Evolutionary conservation across 495 filamentous ascomycete genomes (phyloP).

Genomic region (Tuber aestivum): DNA sequence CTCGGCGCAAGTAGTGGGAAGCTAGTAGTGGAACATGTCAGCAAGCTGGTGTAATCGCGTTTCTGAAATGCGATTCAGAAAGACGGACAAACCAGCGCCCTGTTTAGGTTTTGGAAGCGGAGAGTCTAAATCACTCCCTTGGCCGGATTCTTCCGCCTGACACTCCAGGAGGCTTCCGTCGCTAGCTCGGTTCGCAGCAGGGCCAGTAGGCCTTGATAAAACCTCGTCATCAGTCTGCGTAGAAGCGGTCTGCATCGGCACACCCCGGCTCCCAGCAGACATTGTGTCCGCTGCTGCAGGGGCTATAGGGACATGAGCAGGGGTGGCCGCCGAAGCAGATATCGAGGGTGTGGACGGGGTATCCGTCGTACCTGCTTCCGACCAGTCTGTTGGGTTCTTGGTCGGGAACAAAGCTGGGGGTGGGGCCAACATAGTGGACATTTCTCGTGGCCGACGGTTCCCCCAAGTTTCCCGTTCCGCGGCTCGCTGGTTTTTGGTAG

Average conservation of each 20-base stretch:
- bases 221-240: conserved; percentile 20
- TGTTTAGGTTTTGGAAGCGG: conserved; percentile 14
- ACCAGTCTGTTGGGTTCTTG: not conserved
- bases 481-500: not conserved
- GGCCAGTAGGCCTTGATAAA: conserved; percentile 7
- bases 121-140: not conserved
- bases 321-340: not conserved
- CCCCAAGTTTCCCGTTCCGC: not conserved
- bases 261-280: conserved; percentile 2
- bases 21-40: conserved; percentile 15
- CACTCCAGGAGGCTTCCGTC: not conserved
- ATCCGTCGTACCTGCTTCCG: not conserved
- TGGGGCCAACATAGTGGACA: not conserved
- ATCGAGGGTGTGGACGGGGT: not conserved
- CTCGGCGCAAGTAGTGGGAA: conserved; percentile 31
- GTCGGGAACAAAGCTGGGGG: not conserved
- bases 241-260: conserved; percentile 26
- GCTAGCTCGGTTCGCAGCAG: conserved; percentile 10
- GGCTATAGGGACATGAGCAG: not conserved
- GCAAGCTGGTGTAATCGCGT: conserved; percentile 4
- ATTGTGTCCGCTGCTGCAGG: not conserved
- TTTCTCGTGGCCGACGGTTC: not conserved
- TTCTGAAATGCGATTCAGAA: not conserved
- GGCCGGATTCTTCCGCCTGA: not conserved
- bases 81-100: conserved; percentile 23